phyloP scores from a whole-genome alignment of 2,329 filamentous ascomycete genomes.

The Hymenoscyphus occultus region DNA sequence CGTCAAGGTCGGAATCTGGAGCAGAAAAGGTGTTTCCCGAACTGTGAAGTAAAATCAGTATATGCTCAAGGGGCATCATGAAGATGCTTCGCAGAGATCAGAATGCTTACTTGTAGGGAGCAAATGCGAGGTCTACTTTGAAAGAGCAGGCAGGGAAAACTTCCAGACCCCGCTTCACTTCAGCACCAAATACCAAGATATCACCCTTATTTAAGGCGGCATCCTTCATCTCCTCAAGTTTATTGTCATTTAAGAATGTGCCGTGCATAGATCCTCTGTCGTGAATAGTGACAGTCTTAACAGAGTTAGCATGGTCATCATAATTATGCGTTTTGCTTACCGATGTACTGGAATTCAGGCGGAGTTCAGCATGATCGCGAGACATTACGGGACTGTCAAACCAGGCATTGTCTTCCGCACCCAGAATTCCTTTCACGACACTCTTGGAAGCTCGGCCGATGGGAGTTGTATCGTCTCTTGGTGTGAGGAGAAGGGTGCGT shows the following conservation, averaged over 20 bases:
- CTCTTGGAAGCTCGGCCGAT: constrained; percentile 49
- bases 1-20: constrained; percentile 28
- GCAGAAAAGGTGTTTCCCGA: constrained; percentile 26
- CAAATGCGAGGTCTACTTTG: constrained; percentile 26
- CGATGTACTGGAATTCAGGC: constrained; percentile 43
- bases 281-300: constrained; percentile 45
- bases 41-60: constrained; percentile 12
- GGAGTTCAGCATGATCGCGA: constrained; percentile 59
- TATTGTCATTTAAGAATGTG: constrained; percentile 51
- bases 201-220: constrained; percentile 38
- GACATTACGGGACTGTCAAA: constrained; percentile 73
- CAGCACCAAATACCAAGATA: constrained; percentile 46
- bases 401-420: constrained; percentile 56
- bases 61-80: constrained; percentile 8
- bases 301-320: constrained; percentile 24
- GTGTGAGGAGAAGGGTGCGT: constrained; percentile 28
- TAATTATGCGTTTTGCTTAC: constrained; percentile 33
- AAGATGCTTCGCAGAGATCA: constrained; percentile 2
- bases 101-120: constrained; percentile 30
- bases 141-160: constrained; percentile 36
- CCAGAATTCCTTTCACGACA: constrained; percentile 42
- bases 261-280: constrained; percentile 62
- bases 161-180: constrained; percentile 48
- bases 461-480: constrained; percentile 16
- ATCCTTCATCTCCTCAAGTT: constrained; percentile 36